Evolutionary conservation across 208 protist species (phyloP).

Genomic region (Sergeia podlipaevii): DNA sequence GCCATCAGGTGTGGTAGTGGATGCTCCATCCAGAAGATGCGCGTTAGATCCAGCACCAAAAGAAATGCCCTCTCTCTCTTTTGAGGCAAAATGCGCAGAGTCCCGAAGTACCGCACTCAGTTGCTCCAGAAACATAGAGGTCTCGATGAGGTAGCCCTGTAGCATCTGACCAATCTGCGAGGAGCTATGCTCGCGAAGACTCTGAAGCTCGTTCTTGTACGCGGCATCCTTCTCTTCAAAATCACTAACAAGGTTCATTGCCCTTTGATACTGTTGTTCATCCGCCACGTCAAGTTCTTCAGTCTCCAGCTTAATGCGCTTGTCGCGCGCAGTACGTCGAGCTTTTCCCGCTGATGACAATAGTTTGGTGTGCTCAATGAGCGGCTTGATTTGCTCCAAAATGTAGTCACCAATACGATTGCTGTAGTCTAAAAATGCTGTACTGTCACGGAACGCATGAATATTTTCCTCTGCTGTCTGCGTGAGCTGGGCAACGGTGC

Average conservation of each 20-base stretch:
- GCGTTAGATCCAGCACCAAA: too few species aligned
- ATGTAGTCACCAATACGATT: slow-evolving; percentile 17
- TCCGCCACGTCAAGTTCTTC: slow-evolving; percentile 22
- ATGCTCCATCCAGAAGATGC: too few species aligned
- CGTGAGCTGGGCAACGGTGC: slow-evolving; percentile 14
- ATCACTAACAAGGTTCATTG: slow-evolving; percentile 17
- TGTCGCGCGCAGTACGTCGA: slow-evolving; percentile 22
- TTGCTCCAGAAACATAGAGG: slow-evolving; percentile 21
- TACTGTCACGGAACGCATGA: slow-evolving; percentile 18
- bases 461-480: slow-evolving; percentile 11
- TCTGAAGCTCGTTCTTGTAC: slow-evolving; percentile 37
- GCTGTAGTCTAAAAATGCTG: slow-evolving; percentile 1
- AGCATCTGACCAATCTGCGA: slow-evolving; percentile 36
- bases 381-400: slow-evolving; percentile 25
- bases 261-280: slow-evolving; percentile 28
- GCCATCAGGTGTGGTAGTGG: too few species aligned
- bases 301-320: slow-evolving; percentile 21
- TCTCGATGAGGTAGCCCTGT: slow-evolving; percentile 25
- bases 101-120: slow-evolving; percentile 19
- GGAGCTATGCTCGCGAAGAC: slow-evolving; percentile 34
- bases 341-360: slow-evolving; percentile 18
- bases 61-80: too few species aligned
- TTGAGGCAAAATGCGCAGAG: too few species aligned
- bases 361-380: slow-evolving; percentile 28
- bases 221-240: slow-evolving; percentile 28